phyloP scores from a whole-genome alignment of 768 basidiomycete species.

The Suillus ampliporus region DNA sequence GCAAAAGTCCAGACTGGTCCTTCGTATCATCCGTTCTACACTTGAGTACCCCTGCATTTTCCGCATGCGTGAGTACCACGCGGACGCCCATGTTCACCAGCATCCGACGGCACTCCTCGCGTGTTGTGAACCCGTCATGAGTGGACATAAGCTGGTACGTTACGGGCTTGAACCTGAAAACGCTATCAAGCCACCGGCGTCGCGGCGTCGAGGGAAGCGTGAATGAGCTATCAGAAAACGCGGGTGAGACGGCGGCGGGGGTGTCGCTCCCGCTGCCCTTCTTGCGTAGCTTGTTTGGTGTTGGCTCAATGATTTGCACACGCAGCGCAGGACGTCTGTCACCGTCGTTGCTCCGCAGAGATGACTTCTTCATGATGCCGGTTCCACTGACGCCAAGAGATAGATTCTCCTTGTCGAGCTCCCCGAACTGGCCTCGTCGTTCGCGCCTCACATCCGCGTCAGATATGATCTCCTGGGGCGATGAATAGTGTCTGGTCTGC shows the following conservation, averaged over 20 bases:
- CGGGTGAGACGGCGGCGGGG: slow-evolving; percentile 38
- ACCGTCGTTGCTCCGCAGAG: slow-evolving; percentile 41
- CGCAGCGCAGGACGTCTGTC: slow-evolving; percentile 29
- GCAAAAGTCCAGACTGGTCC: slow-evolving; percentile 58
- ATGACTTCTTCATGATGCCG: slow-evolving; percentile 48
- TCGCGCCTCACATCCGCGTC: slow-evolving; percentile 11
- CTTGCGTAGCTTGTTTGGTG: slow-evolving; percentile 42
- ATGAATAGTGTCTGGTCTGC: slow-evolving; percentile 45
- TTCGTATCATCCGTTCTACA: slow-evolving; percentile 75
- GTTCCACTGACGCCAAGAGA: slow-evolving; percentile 9
- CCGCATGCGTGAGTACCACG: slow-evolving; percentile 68
- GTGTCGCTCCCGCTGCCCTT: slow-evolving; percentile 27
- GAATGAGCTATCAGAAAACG: slow-evolving; percentile 53
- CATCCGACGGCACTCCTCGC: slow-evolving; percentile 74
- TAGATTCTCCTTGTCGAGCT: slow-evolving; percentile 65
- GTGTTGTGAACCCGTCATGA: slow-evolving; percentile 64
- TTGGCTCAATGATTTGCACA: slow-evolving; percentile 63
- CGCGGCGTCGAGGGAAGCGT: slow-evolving; percentile 50
- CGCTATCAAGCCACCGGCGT: slow-evolving; percentile 84
- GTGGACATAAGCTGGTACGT: slow-evolving; percentile 62
- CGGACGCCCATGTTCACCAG: slow-evolving; percentile 74
- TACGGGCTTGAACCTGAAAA: slow-evolving; percentile 85
- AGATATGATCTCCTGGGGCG: slow-evolving; percentile 19
- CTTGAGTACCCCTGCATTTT: slow-evolving; percentile 70
- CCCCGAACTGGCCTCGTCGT: slow-evolving; percentile 22